A percentile compares a stretch with the other conserved stretches of the same genome.
Conservation (phyloP, 1,284 basidiomycete species). For the Ceratobasidium sp. region DNA sequence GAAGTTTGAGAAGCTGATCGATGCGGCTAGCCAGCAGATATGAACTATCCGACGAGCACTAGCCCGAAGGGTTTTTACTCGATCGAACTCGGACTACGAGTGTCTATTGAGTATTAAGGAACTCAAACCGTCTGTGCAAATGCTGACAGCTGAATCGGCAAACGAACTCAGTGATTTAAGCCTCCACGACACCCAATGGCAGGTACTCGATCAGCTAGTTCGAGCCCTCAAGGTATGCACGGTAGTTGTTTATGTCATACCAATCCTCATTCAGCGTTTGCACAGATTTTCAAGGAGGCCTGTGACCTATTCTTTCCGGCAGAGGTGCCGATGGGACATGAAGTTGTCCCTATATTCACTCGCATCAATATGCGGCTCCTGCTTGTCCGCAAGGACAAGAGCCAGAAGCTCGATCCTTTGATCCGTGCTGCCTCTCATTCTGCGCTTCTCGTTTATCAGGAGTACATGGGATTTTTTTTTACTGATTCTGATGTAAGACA, state of each 20-base stretch:
- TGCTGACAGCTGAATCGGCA: neutral
- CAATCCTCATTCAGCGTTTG: no score
- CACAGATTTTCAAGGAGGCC: slow-evolving; percentile 7
- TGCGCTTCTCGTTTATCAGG: neutral
- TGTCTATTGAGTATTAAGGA: slow-evolving; percentile 1
- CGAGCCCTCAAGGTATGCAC: neutral
- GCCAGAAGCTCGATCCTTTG: neutral
- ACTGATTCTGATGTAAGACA: no score
- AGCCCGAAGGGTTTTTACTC: neutral
- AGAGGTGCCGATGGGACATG: neutral
- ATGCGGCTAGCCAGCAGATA: neutral
- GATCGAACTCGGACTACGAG: slow-evolving; percentile 21
- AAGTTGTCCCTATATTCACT: neutral
- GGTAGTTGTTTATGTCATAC: neutral
- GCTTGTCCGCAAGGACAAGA: neutral
- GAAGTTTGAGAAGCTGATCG: slow-evolving; percentile 3
- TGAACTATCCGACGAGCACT: neutral
- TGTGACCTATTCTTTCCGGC: neutral
- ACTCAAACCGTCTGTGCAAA: neutral
- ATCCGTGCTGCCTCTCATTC: neutral
- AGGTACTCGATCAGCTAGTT: neutral
- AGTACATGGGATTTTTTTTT: slow-evolving; percentile 13
- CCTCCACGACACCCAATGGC: neutral
- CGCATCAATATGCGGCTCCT: neutral
- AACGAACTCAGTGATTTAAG: neutral